Evolutionary conservation across 2,329 filamentous ascomycete species (phyloP).

Genomic region (Aureobasidium sp.): DNA sequence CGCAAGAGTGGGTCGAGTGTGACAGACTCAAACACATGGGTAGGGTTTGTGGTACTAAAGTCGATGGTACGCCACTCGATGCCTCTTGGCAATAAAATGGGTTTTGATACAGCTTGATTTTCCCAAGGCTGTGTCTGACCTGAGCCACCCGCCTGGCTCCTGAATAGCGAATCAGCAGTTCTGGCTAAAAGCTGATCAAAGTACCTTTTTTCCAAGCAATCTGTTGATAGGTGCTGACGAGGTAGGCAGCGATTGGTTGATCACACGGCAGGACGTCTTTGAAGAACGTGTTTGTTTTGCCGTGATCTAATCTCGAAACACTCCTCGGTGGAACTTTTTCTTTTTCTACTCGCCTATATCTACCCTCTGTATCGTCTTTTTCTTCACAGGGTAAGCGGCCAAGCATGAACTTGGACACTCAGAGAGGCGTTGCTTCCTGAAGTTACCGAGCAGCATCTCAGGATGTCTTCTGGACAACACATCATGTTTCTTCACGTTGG

Average conservation of each 20-base stretch:
- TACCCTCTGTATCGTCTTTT: background rate
- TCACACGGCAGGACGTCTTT: background rate
- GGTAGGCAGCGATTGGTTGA: background rate
- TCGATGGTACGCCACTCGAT: background rate
- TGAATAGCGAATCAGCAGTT: background rate
- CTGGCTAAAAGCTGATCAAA: background rate
- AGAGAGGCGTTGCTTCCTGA: conserved; percentile 26
- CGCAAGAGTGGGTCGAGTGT: background rate
- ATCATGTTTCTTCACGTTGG: background rate
- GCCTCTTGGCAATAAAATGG: background rate
- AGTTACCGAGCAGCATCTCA: conserved; percentile 23
- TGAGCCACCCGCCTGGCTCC: background rate
- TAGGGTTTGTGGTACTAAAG: background rate
- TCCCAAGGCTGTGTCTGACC: background rate
- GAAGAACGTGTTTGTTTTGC: background rate
- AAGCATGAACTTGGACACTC: background rate
- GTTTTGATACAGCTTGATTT: background rate
- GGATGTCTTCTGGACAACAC: background rate
- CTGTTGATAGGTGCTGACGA: background rate
- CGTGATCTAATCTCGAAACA: background rate
- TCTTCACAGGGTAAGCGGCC: background rate
- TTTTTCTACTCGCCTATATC: background rate
- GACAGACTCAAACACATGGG: background rate
- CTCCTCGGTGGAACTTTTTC: background rate
- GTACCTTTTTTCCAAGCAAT: background rate